Conservation (phyloP, 1,284 basidiomycete genomes). For the Malassezia slooffiae region DNA sequence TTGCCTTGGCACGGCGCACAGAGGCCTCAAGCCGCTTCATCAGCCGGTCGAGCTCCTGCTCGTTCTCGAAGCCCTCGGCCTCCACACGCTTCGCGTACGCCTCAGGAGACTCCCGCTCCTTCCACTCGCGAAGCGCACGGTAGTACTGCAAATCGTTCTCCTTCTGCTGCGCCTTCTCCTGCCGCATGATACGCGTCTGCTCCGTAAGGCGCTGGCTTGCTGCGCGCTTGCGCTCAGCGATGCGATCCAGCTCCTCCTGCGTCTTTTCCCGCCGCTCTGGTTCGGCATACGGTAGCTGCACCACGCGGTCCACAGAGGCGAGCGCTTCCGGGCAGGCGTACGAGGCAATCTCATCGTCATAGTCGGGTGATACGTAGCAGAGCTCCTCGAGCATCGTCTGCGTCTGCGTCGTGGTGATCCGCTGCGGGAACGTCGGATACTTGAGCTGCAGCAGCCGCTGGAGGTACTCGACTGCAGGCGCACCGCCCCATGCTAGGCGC, state of each 20-base stretch:
- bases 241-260: conserved; percentile 71
- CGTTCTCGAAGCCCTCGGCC: conserved; percentile 61
- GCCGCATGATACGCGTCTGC: conserved; percentile 72
- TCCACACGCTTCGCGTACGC: conserved; percentile 56
- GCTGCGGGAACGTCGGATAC: conserved; percentile 70
- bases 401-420: conserved; percentile 52
- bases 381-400: conserved; percentile 79
- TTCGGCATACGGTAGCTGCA: conserved; percentile 27
- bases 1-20: conserved; percentile 60
- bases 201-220: conserved; percentile 81
- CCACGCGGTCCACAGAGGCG: conserved; percentile 59
- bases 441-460: conserved; percentile 88
- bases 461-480: conserved; percentile 79
- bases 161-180: conserved; percentile 62
- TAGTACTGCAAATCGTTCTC: conserved; percentile 71
- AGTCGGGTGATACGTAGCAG: conserved; percentile 74
- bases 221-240: conserved; percentile 68
- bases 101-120: conserved; percentile 58
- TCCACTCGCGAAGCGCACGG: conserved; percentile 58
- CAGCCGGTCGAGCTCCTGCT: conserved; percentile 56
- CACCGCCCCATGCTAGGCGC: conserved; percentile 77
- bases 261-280: conserved; percentile 69
- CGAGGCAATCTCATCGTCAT: conserved; percentile 57
- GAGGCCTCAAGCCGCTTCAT: conserved; percentile 66
- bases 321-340: conserved; percentile 64